Percentiles rank a stretch among this genome's conserved stretches.
Evolutionary conservation across 192 early-diverging fungal species (phyloP).

Genomic region (Spinellus fusiger): DNA sequence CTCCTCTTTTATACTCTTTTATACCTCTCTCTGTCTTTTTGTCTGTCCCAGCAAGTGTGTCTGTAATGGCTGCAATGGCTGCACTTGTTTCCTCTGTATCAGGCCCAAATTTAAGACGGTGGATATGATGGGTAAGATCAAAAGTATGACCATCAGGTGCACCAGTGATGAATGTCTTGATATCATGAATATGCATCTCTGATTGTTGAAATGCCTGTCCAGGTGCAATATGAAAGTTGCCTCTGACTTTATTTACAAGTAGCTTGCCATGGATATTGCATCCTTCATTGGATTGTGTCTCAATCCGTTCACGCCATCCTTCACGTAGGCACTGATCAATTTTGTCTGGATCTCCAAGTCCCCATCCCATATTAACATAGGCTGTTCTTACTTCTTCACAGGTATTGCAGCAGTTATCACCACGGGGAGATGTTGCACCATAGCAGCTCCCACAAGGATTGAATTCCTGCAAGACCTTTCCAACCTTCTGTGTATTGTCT

Average conservation of each 20-base stretch:
- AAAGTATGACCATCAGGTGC: conserved; percentile 46
- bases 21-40: conserved; percentile 49
- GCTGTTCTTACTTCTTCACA: conserved; percentile 88
- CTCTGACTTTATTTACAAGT: conserved; percentile 86
- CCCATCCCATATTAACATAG: conserved; percentile 80
- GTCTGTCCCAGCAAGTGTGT: conserved; percentile 60
- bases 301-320: conserved; percentile 69
- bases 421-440: conserved; percentile 56
- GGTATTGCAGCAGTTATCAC: conserved; percentile 86
- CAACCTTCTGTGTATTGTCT: conserved; percentile 32
- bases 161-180: conserved; percentile 48
- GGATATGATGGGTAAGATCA: conserved; percentile 79
- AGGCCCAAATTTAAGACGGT: conserved; percentile 77
- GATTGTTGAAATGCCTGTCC: conserved; percentile 71
- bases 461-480: conserved; percentile 20
- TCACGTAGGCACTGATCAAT: conserved; percentile 92
- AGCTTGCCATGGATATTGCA: conserved; percentile 80
- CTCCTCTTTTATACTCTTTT: conserved; percentile 1
- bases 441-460: conserved; percentile 88
- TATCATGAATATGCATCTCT: conserved; percentile 74
- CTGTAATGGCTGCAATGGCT: conserved; percentile 33
- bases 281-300: conserved; percentile 80
- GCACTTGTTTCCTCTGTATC: conserved; percentile 14
- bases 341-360: conserved; percentile 61
- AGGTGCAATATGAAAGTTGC: conserved; percentile 91